Conservation (phyloP, 441 rosid species). For the Daphne laureola region DNA sequence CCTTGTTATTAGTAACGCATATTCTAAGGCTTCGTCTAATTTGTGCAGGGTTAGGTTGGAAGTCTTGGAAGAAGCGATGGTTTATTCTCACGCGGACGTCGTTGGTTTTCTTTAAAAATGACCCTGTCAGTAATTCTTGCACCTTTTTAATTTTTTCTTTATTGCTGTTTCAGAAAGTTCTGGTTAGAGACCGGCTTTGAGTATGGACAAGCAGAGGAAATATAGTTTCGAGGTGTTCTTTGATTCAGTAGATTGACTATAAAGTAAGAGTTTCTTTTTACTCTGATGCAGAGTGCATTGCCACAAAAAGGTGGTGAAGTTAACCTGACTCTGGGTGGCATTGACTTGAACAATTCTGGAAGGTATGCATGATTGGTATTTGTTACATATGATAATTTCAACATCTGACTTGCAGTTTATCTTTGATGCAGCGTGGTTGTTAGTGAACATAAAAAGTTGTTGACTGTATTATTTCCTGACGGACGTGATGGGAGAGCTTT, state of each 20-base stretch:
- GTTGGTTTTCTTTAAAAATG: conserved; percentile 94
- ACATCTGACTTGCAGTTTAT: conserved; percentile 20
- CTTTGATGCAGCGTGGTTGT: conserved; percentile 77
- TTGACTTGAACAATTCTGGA: conserved; percentile 96
- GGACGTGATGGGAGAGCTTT: conserved; percentile 99
- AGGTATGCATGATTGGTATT: conserved; percentile 41
- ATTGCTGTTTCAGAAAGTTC: background rate
- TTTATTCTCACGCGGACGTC: conserved; percentile 93
- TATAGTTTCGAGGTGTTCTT: background rate
- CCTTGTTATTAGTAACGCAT: background rate
- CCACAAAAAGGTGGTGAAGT: conserved; percentile 96
- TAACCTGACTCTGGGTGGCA: conserved; percentile 91
- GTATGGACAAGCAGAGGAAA: background rate
- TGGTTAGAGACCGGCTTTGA: background rate
- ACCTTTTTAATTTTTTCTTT: conserved; percentile 6
- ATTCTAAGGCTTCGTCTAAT: conserved; percentile 3
- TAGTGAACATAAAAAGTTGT: conserved; percentile 86
- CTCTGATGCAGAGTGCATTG: conserved; percentile 58
- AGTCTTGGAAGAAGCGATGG: conserved; percentile 99
- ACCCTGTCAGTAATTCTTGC: conserved; percentile 65
- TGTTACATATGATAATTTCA: conserved; percentile 14
- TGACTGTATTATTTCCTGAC: conserved; percentile 97
- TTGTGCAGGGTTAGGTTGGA: conserved; percentile 92
- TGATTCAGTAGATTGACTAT: no score
- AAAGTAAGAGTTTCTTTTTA: conserved; percentile 6